phyloP scores from a whole-genome alignment of 768 basidiomycete species.

The Inosperma sp. region DNA sequence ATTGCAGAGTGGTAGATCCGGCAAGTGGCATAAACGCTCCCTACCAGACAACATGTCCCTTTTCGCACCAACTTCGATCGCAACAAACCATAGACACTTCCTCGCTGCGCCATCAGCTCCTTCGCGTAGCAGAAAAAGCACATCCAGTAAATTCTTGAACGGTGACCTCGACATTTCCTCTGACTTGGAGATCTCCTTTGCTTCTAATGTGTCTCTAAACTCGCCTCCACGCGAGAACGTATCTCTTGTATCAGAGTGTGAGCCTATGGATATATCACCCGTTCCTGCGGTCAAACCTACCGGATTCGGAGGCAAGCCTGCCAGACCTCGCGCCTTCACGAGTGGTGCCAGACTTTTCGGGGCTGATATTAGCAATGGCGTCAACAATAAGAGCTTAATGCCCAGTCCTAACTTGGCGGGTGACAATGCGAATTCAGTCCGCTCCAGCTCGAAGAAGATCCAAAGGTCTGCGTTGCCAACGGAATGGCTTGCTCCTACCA shows the following conservation, averaged over 20 bases:
- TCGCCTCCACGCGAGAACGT: constrained; percentile 55
- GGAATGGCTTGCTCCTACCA: constrained; percentile 48
- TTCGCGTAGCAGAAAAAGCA: constrained; percentile 43
- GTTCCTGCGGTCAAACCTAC: constrained; percentile 37
- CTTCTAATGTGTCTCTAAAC: constrained; percentile 75
- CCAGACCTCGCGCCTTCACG: constrained; percentile 61
- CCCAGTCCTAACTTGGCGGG: constrained; percentile 31
- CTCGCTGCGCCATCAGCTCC: constrained; percentile 44
- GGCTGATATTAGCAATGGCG: constrained; percentile 51
- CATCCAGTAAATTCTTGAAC: constrained; percentile 36
- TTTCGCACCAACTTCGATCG: constrained; percentile 32
- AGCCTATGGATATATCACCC: constrained; percentile 84
- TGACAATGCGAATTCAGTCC: constrained; percentile 35
- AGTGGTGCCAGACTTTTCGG: constrained; percentile 68
- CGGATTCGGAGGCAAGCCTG: constrained; percentile 14
- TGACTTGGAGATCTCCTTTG: constrained; percentile 80
- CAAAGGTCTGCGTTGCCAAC: constrained; percentile 61
- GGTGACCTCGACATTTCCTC: constrained; percentile 63
- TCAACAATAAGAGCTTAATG: constrained; percentile 19
- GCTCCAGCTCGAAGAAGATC: constrained; percentile 45
- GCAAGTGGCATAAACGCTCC: constrained; percentile 24
- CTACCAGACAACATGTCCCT: constrained; percentile 48
- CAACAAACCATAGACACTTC: constrained; percentile 26
- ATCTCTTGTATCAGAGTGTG: constrained; percentile 44
- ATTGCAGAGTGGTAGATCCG: constrained; percentile 3